Percentiles rank a stretch among this genome's conserved stretches.
Conservation (phyloP, 805 yeast species). For the Suhomyces sp. region DNA sequence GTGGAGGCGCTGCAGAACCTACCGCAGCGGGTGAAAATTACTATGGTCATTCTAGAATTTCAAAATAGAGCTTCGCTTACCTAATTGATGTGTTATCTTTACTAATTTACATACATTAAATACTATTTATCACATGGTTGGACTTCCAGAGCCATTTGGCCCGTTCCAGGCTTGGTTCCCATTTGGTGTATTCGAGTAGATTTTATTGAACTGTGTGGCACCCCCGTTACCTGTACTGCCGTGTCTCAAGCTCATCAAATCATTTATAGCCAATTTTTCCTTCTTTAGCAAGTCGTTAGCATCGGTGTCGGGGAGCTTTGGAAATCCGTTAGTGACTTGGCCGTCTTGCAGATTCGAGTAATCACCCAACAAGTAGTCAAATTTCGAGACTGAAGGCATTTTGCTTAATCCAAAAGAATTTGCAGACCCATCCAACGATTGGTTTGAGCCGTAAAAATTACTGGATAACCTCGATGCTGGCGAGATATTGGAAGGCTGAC, state of each 20-base stretch:
- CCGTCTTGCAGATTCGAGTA: not conserved
- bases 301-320: not conserved
- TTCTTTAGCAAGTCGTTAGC: conserved; percentile 23
- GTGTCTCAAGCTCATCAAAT: conserved; percentile 14
- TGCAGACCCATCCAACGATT: not conserved
- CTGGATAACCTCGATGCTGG: not conserved
- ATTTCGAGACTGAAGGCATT: conserved; percentile 9
- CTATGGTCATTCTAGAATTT: not conserved
- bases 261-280: conserved; percentile 27
- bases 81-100: not conserved
- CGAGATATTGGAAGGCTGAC: not conserved
- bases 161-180: not conserved
- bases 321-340: not conserved
- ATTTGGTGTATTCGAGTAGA: not conserved
- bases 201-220: not conserved
- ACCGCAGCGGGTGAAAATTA: not conserved
- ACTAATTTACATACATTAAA: not conserved
- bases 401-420: conserved; percentile 8
- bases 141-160: not conserved
- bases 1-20: not conserved
- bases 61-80: not conserved
- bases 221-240: conserved; percentile 1
- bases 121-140: not conserved
- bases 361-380: conserved; percentile 12
- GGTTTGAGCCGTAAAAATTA: not conserved